A percentile compares a stretch with the other conserved stretches of the same genome.
These are phyloP conservation scores for Plasmodium cynomolgi DNA, from an alignment of 169 alveolate genomes.

Conservation along the genomic window DNA sequence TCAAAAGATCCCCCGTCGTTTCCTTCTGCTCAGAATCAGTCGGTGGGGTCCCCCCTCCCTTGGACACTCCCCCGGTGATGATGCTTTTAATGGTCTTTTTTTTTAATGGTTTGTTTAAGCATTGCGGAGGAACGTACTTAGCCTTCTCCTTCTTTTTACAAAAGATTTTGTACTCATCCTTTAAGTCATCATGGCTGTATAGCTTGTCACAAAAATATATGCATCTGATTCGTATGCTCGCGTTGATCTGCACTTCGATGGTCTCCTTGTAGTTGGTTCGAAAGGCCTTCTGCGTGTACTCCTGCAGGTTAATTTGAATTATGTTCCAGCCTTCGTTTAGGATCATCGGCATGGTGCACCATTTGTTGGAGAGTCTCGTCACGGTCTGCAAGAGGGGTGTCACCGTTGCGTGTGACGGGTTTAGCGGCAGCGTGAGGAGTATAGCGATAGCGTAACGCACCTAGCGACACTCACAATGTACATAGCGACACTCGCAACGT, in stretches of 20 bases:
- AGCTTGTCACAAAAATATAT: slow-evolving; percentile 96
- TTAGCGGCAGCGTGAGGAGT: too few species aligned
- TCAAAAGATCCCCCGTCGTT: neutral
- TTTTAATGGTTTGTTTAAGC: slow-evolving; percentile 25
- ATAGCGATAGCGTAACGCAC: too few species aligned
- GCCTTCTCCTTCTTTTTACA: slow-evolving; percentile 41
- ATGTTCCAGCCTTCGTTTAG: slow-evolving; percentile 98
- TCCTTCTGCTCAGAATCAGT: neutral
- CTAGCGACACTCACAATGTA: too few species aligned
- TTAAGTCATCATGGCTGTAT: slow-evolving; percentile 90
- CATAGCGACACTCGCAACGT: too few species aligned
- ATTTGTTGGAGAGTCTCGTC: slow-evolving; percentile 55
- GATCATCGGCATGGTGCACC: slow-evolving; percentile 97
- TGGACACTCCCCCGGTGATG: neutral
- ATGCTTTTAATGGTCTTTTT: slow-evolving; percentile 30
- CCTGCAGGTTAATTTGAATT: slow-evolving; percentile 96
- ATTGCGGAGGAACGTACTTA: slow-evolving; percentile 32
- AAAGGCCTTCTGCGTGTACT: slow-evolving; percentile 97
- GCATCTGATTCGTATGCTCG: slow-evolving; percentile 96
- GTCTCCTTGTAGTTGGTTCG: slow-evolving; percentile 97
- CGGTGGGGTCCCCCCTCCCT: slow-evolving; percentile 3
- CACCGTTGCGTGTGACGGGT: neutral
- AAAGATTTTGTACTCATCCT: slow-evolving; percentile 67
- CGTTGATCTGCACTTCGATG: slow-evolving; percentile 95
- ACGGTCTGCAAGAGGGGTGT: slow-evolving; percentile 9